A percentile compares a stretch with the other conserved stretches of the same genome.
phyloP scores from a whole-genome alignment of 1,139 yeast species.

The Sugiyamaella japonica region DNA sequence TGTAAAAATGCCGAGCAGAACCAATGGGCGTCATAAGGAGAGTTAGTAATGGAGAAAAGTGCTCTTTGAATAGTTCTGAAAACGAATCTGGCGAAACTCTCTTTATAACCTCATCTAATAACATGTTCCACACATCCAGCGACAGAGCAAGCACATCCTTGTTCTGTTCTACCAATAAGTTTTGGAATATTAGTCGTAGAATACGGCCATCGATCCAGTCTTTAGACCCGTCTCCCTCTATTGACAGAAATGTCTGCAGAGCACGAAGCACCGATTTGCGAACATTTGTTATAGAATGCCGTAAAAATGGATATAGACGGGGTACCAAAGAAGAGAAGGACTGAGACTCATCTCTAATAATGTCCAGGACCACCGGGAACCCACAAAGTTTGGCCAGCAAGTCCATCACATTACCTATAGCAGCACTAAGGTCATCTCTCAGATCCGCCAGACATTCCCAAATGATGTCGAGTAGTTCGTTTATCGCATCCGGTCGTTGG shows the following conservation, averaged over 20 bases:
- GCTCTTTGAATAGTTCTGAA: constrained; percentile 40
- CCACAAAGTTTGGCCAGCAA: constrained; percentile 83
- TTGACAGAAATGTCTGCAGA: constrained; percentile 69
- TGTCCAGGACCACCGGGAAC: constrained; percentile 69
- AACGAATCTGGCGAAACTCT: constrained; percentile 24
- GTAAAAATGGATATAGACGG: constrained; percentile 82
- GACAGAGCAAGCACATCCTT: constrained; percentile 67
- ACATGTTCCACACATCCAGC: constrained; percentile 56
- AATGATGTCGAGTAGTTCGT: constrained; percentile 67
- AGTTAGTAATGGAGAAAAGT: constrained; percentile 62
- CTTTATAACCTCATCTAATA: constrained; percentile 52
- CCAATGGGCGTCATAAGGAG: constrained; percentile 93
- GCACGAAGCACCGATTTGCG: constrained; percentile 86
- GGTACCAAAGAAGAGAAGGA: constrained; percentile 82
- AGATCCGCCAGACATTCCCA: constrained; percentile 87
- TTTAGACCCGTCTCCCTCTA: constrained; percentile 59
- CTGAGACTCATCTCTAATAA: constrained; percentile 56
- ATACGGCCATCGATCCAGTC: constrained; percentile 77
- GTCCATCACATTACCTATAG: constrained; percentile 97
- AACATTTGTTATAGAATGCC: constrained; percentile 92
- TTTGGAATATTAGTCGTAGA: constrained; percentile 78
- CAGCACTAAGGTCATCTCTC: constrained; percentile 89
- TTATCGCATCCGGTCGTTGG: constrained; percentile 60
- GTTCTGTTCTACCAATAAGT: constrained; percentile 85
- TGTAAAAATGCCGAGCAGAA: constrained; percentile 81